phyloP scores from a whole-genome alignment of 305 asterid genomes.

The Solanum hybrid region DNA sequence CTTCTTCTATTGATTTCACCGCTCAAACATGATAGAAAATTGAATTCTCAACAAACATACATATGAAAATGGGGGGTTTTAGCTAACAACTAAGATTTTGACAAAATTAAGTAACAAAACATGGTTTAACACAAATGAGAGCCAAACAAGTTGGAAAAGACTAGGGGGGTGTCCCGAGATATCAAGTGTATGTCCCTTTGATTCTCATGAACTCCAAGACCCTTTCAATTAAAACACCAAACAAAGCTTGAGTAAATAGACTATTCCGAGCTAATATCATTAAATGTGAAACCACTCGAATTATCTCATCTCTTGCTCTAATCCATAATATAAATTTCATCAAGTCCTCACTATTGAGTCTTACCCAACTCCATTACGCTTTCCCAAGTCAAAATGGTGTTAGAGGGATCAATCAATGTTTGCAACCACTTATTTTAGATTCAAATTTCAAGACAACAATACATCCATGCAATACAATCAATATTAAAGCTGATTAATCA shows the following conservation, averaged over 20 bases:
- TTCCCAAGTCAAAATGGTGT: neutral
- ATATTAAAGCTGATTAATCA: neutral
- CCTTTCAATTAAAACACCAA: neutral
- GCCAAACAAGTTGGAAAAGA: neutral
- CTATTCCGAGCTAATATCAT: too few species aligned
- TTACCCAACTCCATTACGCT: neutral
- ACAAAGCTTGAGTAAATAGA: neutral
- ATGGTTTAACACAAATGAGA: neutral
- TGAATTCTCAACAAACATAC: neutral
- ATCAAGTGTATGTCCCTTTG: neutral
- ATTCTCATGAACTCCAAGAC: neutral
- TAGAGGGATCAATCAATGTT: neutral
- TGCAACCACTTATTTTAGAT: too few species aligned
- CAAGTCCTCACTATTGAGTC: neutral
- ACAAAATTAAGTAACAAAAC: neutral
- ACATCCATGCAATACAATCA: neutral
- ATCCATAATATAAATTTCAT: neutral
- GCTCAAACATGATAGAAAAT: neutral
- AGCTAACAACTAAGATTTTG: neutral
- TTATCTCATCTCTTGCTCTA: neutral
- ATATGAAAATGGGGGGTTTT: neutral
- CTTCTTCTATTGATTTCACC: neutral
- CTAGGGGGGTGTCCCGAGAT: neutral
- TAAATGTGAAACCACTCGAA: neutral
- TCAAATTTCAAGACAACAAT: neutral